Conservation (phyloP, 345 rosid genomes). For the Trapa incisa region DNA sequence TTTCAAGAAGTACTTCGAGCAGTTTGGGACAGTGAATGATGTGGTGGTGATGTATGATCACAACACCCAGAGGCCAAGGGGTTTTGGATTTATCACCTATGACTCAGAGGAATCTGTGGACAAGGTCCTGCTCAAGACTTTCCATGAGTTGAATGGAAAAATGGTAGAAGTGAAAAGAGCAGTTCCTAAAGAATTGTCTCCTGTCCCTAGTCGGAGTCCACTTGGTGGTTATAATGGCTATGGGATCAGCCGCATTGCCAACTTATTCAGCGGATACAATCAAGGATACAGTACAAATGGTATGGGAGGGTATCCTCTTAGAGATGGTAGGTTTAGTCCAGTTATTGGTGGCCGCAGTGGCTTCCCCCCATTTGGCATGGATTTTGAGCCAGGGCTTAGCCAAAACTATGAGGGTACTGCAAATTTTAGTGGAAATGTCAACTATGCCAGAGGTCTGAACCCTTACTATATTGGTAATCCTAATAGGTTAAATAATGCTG, state of each 20-base stretch:
- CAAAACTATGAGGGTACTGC: constrained; percentile 35
- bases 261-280: constrained; percentile 50
- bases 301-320: constrained; percentile 56
- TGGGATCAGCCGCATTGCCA: constrained; percentile 45
- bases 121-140: constrained; percentile 41
- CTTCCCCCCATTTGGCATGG: constrained; percentile 48
- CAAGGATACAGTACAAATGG: constrained; percentile 48
- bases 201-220: constrained; percentile 60
- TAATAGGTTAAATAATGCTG: constrained; percentile 38
- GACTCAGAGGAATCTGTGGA: constrained; percentile 61
- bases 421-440: constrained; percentile 39
- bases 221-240: constrained; percentile 50
- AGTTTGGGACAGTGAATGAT: constrained; percentile 62
- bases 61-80: constrained; percentile 59
- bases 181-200: constrained; percentile 70
- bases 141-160: constrained; percentile 56
- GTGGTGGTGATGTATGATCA: constrained; percentile 78
- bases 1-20: constrained; percentile 65
- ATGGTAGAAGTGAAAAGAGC: constrained; percentile 75
- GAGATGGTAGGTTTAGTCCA: constrained; percentile 55
- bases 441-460: constrained; percentile 49
- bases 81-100: constrained; percentile 76
- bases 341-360: constrained; percentile 48
- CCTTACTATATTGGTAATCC: constrained; percentile 54
- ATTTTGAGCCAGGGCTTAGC: constrained; percentile 30